These are phyloP conservation scores for Sclerotinia sclerotiorum DNA, from an alignment of 2,329 filamentous ascomycete genomes.

Conservation along the genomic window DNA sequence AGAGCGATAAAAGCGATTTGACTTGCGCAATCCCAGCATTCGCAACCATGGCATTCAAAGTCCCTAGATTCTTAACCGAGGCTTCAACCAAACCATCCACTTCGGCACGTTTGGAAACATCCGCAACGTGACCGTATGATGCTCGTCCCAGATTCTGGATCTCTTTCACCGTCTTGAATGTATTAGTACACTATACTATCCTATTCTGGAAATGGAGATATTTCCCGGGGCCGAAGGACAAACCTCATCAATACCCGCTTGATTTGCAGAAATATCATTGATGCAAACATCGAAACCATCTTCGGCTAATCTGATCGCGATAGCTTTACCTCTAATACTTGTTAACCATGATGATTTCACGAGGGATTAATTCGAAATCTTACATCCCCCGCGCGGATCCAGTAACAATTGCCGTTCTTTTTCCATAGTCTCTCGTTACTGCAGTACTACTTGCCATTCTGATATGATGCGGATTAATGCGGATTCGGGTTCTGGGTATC, in stretches of 20 bases:
- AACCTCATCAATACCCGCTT: constrained; percentile 52
- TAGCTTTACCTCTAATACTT: constrained; percentile 54
- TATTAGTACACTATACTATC: neutral
- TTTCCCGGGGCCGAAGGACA: neutral
- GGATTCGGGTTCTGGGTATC: neutral
- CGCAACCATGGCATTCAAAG: constrained; percentile 39
- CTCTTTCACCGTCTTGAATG: constrained; percentile 46
- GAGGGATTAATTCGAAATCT: constrained; percentile 22
- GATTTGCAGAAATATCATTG: constrained; percentile 59
- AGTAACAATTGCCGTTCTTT: constrained; percentile 44
- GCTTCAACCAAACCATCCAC: constrained; percentile 37
- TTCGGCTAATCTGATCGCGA: constrained; percentile 60
- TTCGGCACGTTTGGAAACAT: constrained; percentile 49
- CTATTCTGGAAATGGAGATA: neutral
- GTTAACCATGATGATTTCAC: constrained; percentile 16
- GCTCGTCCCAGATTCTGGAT: constrained; percentile 53
- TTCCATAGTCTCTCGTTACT: constrained; percentile 37
- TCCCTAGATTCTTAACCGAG: constrained; percentile 34
- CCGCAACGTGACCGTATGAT: constrained; percentile 56
- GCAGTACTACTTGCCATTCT: constrained; percentile 30
- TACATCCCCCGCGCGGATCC: constrained; percentile 46
- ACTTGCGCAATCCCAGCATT: constrained; percentile 40
- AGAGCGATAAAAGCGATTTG: constrained; percentile 35
- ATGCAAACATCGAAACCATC: constrained; percentile 67
- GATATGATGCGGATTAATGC: neutral